A percentile compares a stretch with the other conserved stretches of the same genome.
phyloP scores from a whole-genome alignment of 2,329 filamentous ascomycete species.

The Coniochaeta sp. region DNA sequence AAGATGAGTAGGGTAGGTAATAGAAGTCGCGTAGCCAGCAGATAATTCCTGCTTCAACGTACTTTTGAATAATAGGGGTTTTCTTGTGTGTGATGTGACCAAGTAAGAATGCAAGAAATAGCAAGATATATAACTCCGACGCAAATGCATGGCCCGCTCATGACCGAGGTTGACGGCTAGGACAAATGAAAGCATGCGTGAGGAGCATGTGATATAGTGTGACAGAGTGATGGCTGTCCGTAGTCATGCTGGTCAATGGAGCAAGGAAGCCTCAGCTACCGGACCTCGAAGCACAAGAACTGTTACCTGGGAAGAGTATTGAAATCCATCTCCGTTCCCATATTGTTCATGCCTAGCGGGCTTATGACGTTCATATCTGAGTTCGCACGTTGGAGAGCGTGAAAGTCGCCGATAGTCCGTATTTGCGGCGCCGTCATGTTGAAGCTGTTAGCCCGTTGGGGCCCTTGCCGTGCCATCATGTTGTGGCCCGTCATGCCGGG shows the following conservation, averaged over 20 bases:
- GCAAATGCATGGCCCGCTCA: background rate
- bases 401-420: conserved; percentile 41
- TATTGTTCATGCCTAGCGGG: conserved; percentile 23
- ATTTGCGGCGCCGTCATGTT: conserved; percentile 29
- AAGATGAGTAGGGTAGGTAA: background rate
- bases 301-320: conserved; percentile 25
- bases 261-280: background rate
- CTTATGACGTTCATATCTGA: conserved; percentile 29
- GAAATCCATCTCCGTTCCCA: conserved; percentile 31
- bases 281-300: no score
- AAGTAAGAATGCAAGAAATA: background rate
- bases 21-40: background rate
- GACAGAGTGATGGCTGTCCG: background rate
- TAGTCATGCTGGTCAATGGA: background rate
- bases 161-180: background rate
- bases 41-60: background rate
- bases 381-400: conserved; percentile 38
- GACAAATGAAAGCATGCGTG: background rate
- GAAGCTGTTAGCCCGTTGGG: conserved; percentile 31
- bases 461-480: conserved; percentile 25
- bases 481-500: conserved; percentile 11
- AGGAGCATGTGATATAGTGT: background rate
- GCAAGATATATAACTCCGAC: background rate
- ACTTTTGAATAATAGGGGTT: background rate
- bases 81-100: background rate